These are phyloP conservation scores for Candida ficus DNA, from an alignment of 805 yeast species.

Conservation along the genomic window DNA sequence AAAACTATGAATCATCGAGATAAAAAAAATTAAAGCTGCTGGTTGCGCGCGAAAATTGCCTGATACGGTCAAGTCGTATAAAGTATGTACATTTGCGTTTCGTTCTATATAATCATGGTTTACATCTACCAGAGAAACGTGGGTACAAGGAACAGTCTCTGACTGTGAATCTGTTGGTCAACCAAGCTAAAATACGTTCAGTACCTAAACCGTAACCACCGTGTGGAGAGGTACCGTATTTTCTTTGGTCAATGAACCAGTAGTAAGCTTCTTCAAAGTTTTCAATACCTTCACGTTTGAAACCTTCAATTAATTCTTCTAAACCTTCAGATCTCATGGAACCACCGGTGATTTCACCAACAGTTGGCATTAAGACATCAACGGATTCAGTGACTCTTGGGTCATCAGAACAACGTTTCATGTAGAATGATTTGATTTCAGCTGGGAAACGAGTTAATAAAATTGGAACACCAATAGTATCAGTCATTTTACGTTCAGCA, in stretches of 20 bases:
- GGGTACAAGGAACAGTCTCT: constrained; percentile 98
- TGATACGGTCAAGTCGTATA: not conserved
- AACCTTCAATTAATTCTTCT: constrained; percentile 83
- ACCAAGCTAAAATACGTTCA: constrained; percentile 97
- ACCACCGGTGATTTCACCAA: constrained; percentile 98
- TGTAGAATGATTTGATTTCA: constrained; percentile 95
- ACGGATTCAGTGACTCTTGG: constrained; percentile 96
- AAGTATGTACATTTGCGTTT: not conserved
- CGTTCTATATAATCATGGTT: constrained; percentile 50
- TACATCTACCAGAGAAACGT: constrained; percentile 96
- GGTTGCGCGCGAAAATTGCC: not conserved
- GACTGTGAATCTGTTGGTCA: constrained; percentile 95
- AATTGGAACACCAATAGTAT: constrained; percentile 87
- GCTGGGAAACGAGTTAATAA: constrained; percentile 92
- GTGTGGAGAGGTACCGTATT: constrained; percentile 96
- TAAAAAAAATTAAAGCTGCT: not conserved
- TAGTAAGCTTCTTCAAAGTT: constrained; percentile 71
- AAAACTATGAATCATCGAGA: constrained; percentile 1
- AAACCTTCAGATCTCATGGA: constrained; percentile 90
- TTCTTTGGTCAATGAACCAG: constrained; percentile 95
- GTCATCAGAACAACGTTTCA: constrained; percentile 88
- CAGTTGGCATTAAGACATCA: constrained; percentile 98
- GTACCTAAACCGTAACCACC: constrained; percentile 99
- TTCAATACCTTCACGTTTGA: constrained; percentile 87
- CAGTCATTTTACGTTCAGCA: constrained; percentile 98